Evolutionary conservation across 108 stramenopile genomes (phyloP).

Genomic region (Conticribra weissflogii): DNA sequence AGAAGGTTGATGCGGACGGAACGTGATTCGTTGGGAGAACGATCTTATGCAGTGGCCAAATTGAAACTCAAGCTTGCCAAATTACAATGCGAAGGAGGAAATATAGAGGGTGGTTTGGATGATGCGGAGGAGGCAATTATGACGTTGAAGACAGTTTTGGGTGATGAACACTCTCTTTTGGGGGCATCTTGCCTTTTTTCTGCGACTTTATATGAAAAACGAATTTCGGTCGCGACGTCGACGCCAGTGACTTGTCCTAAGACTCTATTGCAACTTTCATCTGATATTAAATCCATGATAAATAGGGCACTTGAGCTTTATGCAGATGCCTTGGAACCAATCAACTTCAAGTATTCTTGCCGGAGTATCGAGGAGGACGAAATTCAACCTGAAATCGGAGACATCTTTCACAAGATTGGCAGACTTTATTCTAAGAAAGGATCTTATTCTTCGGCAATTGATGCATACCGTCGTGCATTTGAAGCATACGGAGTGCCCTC

Average conservation of each 20-base stretch:
- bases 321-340: conserved; percentile 38
- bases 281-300: conserved; percentile 30
- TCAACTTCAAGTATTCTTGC: conserved; percentile 26
- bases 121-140: conserved; percentile 34
- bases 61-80: conserved; percentile 41
- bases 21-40: conserved; percentile 40
- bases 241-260: not conserved
- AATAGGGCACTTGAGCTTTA: conserved; percentile 45
- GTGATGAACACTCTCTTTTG: conserved; percentile 28
- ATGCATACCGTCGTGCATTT: conserved; percentile 39
- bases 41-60: conserved; percentile 43
- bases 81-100: conserved; percentile 29
- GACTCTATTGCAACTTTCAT: conserved; percentile 7
- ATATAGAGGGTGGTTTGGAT: conserved; percentile 35
- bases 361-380: not conserved
- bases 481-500: conserved; percentile 22
- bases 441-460: conserved; percentile 23
- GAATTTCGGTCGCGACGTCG: conserved; percentile 12
- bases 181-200: conserved; percentile 41
- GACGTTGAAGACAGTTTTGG: conserved; percentile 25
- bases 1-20: conserved; percentile 29
- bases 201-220: conserved; percentile 37
- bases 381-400: conserved; percentile 32
- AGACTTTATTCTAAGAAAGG: conserved; percentile 37
- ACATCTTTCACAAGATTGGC: conserved; percentile 39